A percentile compares a stretch with the other conserved stretches of the same genome.
These are phyloP conservation scores for Trichoderma hamatum DNA, from an alignment of 2,329 filamentous ascomycete species.

Conservation along the genomic window DNA sequence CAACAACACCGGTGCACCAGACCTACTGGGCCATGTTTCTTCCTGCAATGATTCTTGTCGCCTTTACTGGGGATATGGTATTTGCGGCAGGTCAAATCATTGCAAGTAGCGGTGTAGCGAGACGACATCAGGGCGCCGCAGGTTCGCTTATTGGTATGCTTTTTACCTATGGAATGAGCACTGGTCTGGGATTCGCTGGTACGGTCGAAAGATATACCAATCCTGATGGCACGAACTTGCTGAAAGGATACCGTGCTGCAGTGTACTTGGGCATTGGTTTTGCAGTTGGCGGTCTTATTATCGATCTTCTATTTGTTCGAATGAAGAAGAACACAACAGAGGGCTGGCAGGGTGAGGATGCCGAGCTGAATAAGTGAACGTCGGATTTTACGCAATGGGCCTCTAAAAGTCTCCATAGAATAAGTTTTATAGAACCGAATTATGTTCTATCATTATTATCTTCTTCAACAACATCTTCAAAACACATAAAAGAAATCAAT, in stretches of 20 bases:
- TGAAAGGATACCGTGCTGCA: neutral
- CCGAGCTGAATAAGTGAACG: neutral
- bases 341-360: conserved; percentile 9
- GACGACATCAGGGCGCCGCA: neutral
- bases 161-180: conserved; percentile 8
- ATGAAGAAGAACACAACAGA: conserved; percentile 11
- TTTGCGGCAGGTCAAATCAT: conserved; percentile 15
- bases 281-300: neutral
- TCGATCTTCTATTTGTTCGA: neutral
- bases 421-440: neutral
- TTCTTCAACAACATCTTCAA: too few relatives aligned
- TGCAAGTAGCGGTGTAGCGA: neutral
- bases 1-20: conserved; percentile 1
- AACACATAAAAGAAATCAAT: too few relatives aligned
- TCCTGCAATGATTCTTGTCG: neutral
- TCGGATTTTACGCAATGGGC: too few relatives aligned
- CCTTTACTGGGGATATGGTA: conserved; percentile 11
- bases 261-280: neutral
- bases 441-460: too few relatives aligned
- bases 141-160: conserved; percentile 2
- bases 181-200: conserved; percentile 2
- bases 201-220: conserved; percentile 4
- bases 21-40: conserved; percentile 8
- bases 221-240: neutral
- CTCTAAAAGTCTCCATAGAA: neutral